Percentiles rank a stretch among this genome's conserved stretches.
phyloP scores from a whole-genome alignment of 176 grass and related monocot genomes.

The Lolium perenne region DNA sequence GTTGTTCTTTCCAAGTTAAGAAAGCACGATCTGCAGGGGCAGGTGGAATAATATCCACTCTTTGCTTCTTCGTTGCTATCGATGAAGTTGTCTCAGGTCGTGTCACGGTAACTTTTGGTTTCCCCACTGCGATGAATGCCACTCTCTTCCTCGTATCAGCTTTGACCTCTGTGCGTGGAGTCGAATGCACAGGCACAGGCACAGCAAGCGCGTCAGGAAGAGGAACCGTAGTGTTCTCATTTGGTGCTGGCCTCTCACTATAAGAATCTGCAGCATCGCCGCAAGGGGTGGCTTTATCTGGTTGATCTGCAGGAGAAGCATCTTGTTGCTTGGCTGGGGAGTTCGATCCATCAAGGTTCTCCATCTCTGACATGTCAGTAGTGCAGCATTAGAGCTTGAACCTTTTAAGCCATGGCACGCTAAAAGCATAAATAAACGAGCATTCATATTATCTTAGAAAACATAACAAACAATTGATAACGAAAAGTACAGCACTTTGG shows the following conservation, averaged over 20 bases:
- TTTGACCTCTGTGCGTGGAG: conserved; percentile 19
- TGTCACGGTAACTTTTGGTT: conserved; percentile 9
- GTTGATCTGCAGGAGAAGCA: conserved; percentile 13
- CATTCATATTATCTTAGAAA: not conserved
- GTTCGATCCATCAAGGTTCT: conserved; percentile 18
- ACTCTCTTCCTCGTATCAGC: conserved; percentile 50
- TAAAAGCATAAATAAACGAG: not conserved
- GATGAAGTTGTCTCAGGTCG: conserved; percentile 22
- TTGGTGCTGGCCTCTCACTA: conserved; percentile 5
- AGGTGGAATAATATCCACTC: conserved; percentile 34
- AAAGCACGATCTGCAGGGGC: conserved; percentile 27
- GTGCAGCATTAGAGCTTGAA: not conserved
- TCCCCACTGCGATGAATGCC: conserved; percentile 65
- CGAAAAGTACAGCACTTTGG: conserved; percentile 3
- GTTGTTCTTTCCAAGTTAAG: not conserved
- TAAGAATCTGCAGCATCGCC: conserved; percentile 6
- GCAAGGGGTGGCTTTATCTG: conserved; percentile 24
- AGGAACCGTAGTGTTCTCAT: not conserved
- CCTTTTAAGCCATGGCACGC: not conserved
- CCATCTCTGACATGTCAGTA: conserved; percentile 29
- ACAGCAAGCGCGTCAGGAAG: not conserved
- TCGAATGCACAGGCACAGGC: not conserved
- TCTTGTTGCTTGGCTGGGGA: not conserved
- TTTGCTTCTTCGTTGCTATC: conserved; percentile 51
- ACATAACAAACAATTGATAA: conserved; percentile 8